phyloP scores from a whole-genome alignment of 441 rosid species.

The Pelargonium hybrid region DNA sequence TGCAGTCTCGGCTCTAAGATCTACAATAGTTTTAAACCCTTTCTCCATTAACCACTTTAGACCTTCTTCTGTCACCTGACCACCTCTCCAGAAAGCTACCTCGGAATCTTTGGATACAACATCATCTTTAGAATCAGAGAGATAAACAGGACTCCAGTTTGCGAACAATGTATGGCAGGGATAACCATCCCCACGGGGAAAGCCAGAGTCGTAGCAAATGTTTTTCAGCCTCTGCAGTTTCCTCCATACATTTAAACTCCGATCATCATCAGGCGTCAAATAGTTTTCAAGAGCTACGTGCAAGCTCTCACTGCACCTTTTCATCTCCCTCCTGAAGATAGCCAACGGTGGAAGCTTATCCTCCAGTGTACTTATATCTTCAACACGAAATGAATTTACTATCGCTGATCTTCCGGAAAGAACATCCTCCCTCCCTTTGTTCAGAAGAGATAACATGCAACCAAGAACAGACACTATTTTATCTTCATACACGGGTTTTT shows the following conservation, averaged over 20 bases:
- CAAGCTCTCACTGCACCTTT: conserved; percentile 88
- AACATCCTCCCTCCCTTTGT: conserved; percentile 81
- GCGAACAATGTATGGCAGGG: conserved; percentile 71
- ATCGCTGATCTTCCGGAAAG: conserved; percentile 73
- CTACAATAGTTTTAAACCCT: conserved; percentile 76
- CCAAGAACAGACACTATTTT: conserved; percentile 90
- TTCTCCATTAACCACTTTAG: conserved; percentile 67
- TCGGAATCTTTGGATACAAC: conserved; percentile 35
- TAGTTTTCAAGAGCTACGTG: conserved; percentile 84
- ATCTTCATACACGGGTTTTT: conserved; percentile 80
- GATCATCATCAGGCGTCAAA: conserved; percentile 61
- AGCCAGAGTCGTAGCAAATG: conserved; percentile 83
- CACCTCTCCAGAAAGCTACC: conserved; percentile 80
- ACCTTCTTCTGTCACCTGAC: conserved; percentile 86
- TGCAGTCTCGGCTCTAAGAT: conserved; percentile 67
- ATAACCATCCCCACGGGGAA: conserved; percentile 51
- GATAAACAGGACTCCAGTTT: conserved; percentile 68
- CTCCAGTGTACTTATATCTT: conserved; percentile 44
- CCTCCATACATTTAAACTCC: conserved; percentile 68
- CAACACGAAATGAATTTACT: conserved; percentile 36
- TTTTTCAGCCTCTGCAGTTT: conserved; percentile 86
- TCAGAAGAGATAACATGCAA: conserved; percentile 73
- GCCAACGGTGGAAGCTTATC: conserved; percentile 87
- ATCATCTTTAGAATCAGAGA: conserved; percentile 52
- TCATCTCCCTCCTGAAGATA: conserved; percentile 82